These are phyloP conservation scores for Coniochaeta sp. DNA, from an alignment of 2,329 filamentous ascomycete species.

Conservation along the genomic window DNA sequence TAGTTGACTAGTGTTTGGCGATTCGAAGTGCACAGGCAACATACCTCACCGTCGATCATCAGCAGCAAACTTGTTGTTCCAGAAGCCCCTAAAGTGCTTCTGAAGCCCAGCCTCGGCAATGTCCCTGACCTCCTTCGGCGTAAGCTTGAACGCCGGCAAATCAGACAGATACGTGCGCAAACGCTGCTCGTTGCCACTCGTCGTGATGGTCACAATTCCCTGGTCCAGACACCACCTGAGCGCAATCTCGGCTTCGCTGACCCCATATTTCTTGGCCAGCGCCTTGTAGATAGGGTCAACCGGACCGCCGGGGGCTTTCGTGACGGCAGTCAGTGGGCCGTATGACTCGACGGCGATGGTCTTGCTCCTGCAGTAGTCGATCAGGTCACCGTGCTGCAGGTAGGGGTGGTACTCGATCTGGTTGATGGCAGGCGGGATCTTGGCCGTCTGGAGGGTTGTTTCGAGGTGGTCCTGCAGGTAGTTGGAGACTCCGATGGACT, in stretches of 20 bases:
- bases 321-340: slow-evolving; percentile 44
- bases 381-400: slow-evolving; percentile 54
- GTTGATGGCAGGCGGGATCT: slow-evolving; percentile 61
- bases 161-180: slow-evolving; percentile 47
- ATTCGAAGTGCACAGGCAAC: neutral
- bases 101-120: slow-evolving; percentile 48
- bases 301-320: slow-evolving; percentile 42
- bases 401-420: slow-evolving; percentile 80
- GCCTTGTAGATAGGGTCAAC: slow-evolving; percentile 41
- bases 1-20: neutral
- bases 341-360: slow-evolving; percentile 51
- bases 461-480: slow-evolving; percentile 53
- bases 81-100: slow-evolving; percentile 57
- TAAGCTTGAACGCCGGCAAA: slow-evolving; percentile 49
- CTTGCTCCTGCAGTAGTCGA: slow-evolving; percentile 50
- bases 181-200: slow-evolving; percentile 50
- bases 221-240: slow-evolving; percentile 55
- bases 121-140: slow-evolving; percentile 47
- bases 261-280: slow-evolving; percentile 51
- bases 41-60: slow-evolving; percentile 33
- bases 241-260: slow-evolving; percentile 47
- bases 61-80: slow-evolving; percentile 41
- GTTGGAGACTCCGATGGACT: slow-evolving; percentile 73
- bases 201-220: slow-evolving; percentile 51
- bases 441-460: slow-evolving; percentile 48